Base-by-base conservation (phyloP, 2,329 filamentous ascomycete genomes). In the Decorospora gaudefroyi region DNA sequence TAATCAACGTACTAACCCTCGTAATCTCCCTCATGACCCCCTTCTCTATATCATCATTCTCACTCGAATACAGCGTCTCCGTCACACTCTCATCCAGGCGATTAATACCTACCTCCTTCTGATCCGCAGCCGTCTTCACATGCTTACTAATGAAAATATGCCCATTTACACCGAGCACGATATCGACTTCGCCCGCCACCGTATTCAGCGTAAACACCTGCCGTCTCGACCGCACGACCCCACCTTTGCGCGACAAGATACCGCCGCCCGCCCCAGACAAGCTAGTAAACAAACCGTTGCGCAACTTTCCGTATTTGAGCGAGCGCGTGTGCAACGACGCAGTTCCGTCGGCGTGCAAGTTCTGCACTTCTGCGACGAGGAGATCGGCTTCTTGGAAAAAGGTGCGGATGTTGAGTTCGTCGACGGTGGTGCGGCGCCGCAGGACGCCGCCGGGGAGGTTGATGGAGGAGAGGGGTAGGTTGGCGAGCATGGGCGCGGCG, bases 321-420 rank as follows among this genome's bases (percentile, higher is more conserved):
- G 83, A 88, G 49, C 93, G 83, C 6, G 93, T 97, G 74, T 99
- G 93, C 64, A 99, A 76, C 45, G 85, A 86, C 1, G 93, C 91
- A 1, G 83, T 86, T 45, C 91, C 92, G 72, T 97, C 92, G 45
- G 84, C 80, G 69, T 90, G 89, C 41, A 99, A 77, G 58, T 83
- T 83, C 78, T 99, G 93, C 41, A 99, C 93, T 74, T 99, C 93
- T 1, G 93, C 93, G 12, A 97, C 88, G 11, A 99, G 76, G 38
- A 99, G 75, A 68, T 99, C 93, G 9, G 93, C 93, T 72, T 99
- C 93, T 41, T 87, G 85, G 74, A 99, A 97, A 73, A 96, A 99
- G n/a, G 85, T 89, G 36, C 93, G 84, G 72, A 99, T 97, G 73
- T 97, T 93, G 62, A 99, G 79, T 76, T 97, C 93, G 71, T 99